A percentile compares a stretch with the other conserved stretches of the same genome.
Conservation (phyloP, 805 yeast genomes). For the Pichia thaimueangensis region DNA sequence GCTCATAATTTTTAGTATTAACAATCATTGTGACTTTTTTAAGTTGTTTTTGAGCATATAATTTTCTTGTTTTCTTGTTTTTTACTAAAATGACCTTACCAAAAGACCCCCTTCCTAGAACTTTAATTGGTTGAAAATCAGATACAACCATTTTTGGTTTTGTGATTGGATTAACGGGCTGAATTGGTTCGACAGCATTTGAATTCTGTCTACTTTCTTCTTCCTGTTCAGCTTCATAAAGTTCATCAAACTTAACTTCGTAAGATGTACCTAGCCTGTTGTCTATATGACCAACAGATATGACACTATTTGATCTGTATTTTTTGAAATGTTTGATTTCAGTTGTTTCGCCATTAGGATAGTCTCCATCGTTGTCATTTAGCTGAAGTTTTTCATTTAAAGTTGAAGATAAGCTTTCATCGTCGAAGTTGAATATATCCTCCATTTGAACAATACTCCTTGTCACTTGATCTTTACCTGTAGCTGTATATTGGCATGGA, state of each 20-base stretch:
- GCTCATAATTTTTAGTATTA: constrained; percentile 48
- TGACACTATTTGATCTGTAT: constrained; percentile 25
- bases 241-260: constrained; percentile 41
- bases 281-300: constrained; percentile 27
- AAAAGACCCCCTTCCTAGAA: constrained; percentile 81
- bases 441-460: too few relatives aligned
- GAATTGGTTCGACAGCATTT: neutral
- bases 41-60: constrained; percentile 83
- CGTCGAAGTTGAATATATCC: constrained; percentile 26
- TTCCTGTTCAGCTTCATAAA: constrained; percentile 28
- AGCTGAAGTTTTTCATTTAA: constrained; percentile 6
- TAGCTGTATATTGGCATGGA: too few relatives aligned
- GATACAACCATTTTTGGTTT: constrained; percentile 22
- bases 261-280: constrained; percentile 42
- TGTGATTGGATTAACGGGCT: constrained; percentile 7
- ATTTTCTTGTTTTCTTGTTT: constrained; percentile 51
- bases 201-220: constrained; percentile 20
- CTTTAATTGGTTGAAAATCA: constrained; percentile 74
- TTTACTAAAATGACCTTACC: constrained; percentile 80
- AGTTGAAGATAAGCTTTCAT: constrained; percentile 18
- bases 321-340: constrained; percentile 21
- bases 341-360: constrained; percentile 1
- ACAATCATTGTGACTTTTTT: constrained; percentile 76
- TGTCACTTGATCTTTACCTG: too few relatives aligned
- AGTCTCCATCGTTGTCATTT: constrained; percentile 2